A percentile compares a stretch with the other conserved stretches of the same genome.
Evolutionary conservation across 108 stramenopile species (phyloP).

Genomic region (Asterionellopsis glacialis): DNA sequence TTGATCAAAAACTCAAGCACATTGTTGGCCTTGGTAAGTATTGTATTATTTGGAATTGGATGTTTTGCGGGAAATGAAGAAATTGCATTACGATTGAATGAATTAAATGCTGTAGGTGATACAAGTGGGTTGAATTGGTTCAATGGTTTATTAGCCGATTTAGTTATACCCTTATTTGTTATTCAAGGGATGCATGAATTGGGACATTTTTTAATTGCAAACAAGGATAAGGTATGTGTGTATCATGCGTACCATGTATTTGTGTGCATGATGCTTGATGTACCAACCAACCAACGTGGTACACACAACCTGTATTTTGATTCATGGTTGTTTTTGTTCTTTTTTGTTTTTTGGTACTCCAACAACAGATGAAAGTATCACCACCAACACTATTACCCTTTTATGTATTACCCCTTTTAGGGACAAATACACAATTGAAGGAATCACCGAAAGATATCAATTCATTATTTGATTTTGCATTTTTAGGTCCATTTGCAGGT

Average conservation of each 20-base stretch:
- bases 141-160: conserved; percentile 42
- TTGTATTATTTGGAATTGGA: conserved; percentile 37
- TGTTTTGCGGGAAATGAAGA: conserved; percentile 36
- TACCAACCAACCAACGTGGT: too few relatives aligned
- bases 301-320: too few relatives aligned
- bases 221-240: conserved; percentile 16
- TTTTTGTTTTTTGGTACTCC: too few relatives aligned
- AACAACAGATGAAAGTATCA: conserved; percentile 29
- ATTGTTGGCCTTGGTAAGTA: conserved; percentile 20
- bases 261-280: too few relatives aligned
- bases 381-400: conserved; percentile 36
- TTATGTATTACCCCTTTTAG: conserved; percentile 43
- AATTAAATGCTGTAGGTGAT: conserved; percentile 27
- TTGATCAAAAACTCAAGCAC: conserved; percentile 13
- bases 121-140: conserved; percentile 41
- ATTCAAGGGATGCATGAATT: conserved; percentile 51
- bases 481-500: conserved; percentile 64
- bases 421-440: conserved; percentile 49
- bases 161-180: conserved; percentile 33
- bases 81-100: conserved; percentile 32
- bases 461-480: conserved; percentile 68
- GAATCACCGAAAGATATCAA: conserved; percentile 52
- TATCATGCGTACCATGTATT: too few relatives aligned
- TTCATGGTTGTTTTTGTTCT: conserved; percentile 1
- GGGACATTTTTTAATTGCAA: conserved; percentile 46